Conservation (phyloP, 2,329 filamentous ascomycete species). For the Ophiostoma triangulosporum region DNA sequence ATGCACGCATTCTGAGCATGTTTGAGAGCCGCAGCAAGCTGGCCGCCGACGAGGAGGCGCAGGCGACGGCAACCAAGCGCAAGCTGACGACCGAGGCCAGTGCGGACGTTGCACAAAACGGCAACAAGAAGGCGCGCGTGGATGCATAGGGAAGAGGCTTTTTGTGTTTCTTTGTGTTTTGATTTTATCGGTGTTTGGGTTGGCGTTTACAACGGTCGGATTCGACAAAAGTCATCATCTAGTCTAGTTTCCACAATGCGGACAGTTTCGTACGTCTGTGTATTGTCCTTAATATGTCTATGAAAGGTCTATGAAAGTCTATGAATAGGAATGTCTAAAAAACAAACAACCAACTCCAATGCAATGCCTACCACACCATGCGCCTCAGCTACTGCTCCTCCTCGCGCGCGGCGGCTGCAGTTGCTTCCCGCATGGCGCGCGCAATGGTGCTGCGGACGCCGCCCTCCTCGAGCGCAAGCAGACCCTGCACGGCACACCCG, state of each 20-base stretch:
- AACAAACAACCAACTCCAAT: background rate
- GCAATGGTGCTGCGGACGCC: conserved; percentile 52
- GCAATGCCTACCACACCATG: no score
- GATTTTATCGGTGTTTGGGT: no score
- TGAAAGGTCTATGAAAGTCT: no score
- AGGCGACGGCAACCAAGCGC: conserved; percentile 11
- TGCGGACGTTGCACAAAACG: conserved; percentile 11
- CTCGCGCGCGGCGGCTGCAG: conserved; percentile 40
- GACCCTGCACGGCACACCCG: conserved; percentile 63
- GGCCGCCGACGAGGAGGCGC: background rate
- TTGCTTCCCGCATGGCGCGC: conserved; percentile 56
- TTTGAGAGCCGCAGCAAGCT: conserved; percentile 27
- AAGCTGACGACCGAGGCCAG: conserved; percentile 14
- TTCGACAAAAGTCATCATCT: no score
- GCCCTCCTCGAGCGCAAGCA: conserved; percentile 62
- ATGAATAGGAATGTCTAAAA: no score
- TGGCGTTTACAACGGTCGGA: no score
- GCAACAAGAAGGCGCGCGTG: conserved; percentile 7
- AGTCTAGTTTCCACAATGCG: no score
- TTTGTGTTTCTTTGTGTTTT: background rate
- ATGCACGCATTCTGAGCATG: conserved; percentile 47
- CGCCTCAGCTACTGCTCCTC: background rate
- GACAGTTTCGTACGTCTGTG: no score
- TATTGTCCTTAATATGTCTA: no score
- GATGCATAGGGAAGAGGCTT: background rate